Evolutionary conservation across 257 asterid genomes (phyloP).

Genomic region (Henckelia pumila): DNA sequence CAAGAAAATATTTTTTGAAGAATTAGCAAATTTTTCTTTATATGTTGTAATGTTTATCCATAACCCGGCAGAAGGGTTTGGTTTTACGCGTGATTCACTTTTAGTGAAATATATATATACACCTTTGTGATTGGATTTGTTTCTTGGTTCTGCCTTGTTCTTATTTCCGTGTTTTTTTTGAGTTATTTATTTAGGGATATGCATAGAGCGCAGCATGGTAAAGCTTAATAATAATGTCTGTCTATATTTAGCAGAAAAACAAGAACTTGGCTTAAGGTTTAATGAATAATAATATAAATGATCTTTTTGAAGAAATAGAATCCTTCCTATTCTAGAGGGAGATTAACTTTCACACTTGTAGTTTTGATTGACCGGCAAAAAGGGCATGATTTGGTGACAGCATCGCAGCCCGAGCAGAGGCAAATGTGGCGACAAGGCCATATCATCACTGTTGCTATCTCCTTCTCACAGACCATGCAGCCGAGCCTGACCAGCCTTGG

Average conservation of each 20-base stretch:
- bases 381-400: constrained; percentile 33
- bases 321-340: constrained; percentile 29
- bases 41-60: not conserved
- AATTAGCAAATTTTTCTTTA: no score
- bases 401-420: constrained; percentile 37
- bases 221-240: not conserved
- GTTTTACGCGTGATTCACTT: not conserved
- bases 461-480: constrained; percentile 37
- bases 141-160: not conserved
- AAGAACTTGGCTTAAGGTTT: not conserved
- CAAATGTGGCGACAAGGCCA: constrained; percentile 62
- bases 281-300: not conserved
- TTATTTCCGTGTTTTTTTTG: no score
- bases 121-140: not conserved
- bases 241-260: not conserved
- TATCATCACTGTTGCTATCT: constrained; percentile 40
- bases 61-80: not conserved
- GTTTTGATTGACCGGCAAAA: constrained; percentile 29
- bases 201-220: not conserved
- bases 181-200: no score
- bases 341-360: constrained; percentile 19
- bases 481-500: constrained; percentile 26
- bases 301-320: not conserved
- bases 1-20: no score
- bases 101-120: no score